Base-by-base conservation (phyloP, 352 stramenopile species). In the Phytophthora litchii region DNA sequence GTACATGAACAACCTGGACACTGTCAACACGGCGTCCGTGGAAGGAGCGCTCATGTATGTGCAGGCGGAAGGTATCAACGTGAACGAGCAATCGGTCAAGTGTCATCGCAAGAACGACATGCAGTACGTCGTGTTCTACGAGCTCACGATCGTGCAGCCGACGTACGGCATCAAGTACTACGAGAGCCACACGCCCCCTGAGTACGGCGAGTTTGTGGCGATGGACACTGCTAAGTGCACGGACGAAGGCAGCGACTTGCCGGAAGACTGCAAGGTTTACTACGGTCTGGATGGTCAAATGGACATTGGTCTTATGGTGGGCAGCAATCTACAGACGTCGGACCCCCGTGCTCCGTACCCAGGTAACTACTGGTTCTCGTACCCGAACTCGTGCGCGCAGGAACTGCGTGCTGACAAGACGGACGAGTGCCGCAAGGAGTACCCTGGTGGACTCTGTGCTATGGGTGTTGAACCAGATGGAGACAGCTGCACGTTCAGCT, bases 281-380 rank as follows among this genome's bases (percentile, higher is more conserved):
- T 76, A 60, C 4, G 71, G 81, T 7, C 48, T 73, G 16, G 63
- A 85, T 35, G 72, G 65, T 14, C 32, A 67, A 34, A 47, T 64
- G 19, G 72, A 85, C 4, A 64, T 90, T 12, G 80, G 80, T 23
- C 63, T 70, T 1, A 78, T 62, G 46, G 61, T 90, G 17, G 78
- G 80, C 9, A 60, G 53, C 25, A 74, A 74, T 12, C 46, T 80
- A 8, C 55, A 78, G 51, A 70, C 76, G 43, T 76, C 54, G 8
- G 78, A 92, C 13, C 31, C 51, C 2, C 54, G 72, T 6, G 84
- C 84, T 17, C 84, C 82, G 48, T 92, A 94, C 76, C 77, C 76
- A 2, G 74, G 79, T 63, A 89, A 87, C 60, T 84, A 84, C 69
- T 92, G 81, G 84, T 92, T 86, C 63, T 94, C 84, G 54, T 91